Evolutionary conservation across 805 yeast species (phyloP), one percentile per base, ranked within the genome.

Genomic region (Starmerella floricola): DNA sequence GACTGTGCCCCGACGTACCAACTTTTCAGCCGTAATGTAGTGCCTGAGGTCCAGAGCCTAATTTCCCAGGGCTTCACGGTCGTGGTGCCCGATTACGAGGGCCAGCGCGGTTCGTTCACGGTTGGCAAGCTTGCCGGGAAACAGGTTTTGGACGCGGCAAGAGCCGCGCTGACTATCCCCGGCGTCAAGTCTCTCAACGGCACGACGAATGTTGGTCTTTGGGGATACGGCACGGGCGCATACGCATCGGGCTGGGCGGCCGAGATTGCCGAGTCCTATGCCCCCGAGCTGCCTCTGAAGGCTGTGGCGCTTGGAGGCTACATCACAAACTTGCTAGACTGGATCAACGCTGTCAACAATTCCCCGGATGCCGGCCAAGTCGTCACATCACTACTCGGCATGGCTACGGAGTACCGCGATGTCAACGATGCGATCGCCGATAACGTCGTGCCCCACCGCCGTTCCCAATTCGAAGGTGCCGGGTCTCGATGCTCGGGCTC

Each of bases 171-270:
- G n/a, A 19, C 24, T 15, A 10, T 40, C n/a, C 41, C 38, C 6
- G 34, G 21, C n/a, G 34, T 42, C 21, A 33, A 16, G 43, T 19
- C 43, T 46, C 10, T 49, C 48, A 15, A 36, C 52, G 34, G 20
- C 29, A 15, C 38, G 38, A 26, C 44, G 32, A 24, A 37, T 20
- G 35, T 53, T 10, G 58, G 48, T 8, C 40, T 55, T 30, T 50
- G 55, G 53, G 59, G 59, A 19, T 55, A 54, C 47, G 56, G 58
- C 6, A 55, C 55, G 6, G 57, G 51, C n/a, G 51, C 56, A 5
- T 34, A 40, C n/a, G 50, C 58, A 13, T 32, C 54, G 11, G 59
- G 56, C n/a, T 48, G 49, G 43, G 57, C 59, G 1, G 49, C 50
- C 2, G 54, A 55, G 44, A 18, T 47, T 15, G 48, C 48, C 23